Conservation (phyloP, 345 rosid species). For the Citrus glauca region DNA sequence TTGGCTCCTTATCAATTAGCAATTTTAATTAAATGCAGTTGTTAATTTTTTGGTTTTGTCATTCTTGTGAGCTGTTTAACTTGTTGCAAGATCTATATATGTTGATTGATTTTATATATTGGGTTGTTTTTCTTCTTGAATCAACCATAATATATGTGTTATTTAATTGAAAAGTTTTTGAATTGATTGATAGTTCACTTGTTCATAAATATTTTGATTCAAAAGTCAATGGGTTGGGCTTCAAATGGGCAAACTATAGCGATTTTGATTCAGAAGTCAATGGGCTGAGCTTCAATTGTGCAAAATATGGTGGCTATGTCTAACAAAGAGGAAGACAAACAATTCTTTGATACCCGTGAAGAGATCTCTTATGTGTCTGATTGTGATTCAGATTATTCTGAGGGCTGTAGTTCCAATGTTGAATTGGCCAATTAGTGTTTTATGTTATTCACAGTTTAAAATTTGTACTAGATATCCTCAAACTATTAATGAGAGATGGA, state of each 20-base stretch:
- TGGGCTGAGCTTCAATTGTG: too few species aligned
- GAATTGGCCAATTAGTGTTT: conserved; percentile 12
- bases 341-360: conserved; percentile 53
- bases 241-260: too few species aligned
- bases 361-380: conserved; percentile 17
- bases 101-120: too few species aligned
- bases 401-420: conserved; percentile 24
- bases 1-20: too few species aligned
- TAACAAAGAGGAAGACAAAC: conserved; percentile 38
- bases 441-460: conserved; percentile 29
- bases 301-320: conserved; percentile 27
- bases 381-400: conserved; percentile 35
- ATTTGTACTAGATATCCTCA: conserved; percentile 48
- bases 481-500: conserved; percentile 54
- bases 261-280: too few species aligned
- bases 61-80: conserved; percentile 5
- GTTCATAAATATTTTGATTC: too few species aligned
- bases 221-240: too few species aligned
- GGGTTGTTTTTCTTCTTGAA: too few species aligned
- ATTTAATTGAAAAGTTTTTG: too few species aligned
- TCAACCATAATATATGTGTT: too few species aligned
- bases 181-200: too few species aligned
- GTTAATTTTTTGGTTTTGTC: not conserved
- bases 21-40: not conserved
- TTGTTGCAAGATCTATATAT: not conserved